A percentile compares a stretch with the other conserved stretches of the same genome.
These are phyloP conservation scores for Cryphonectria radicalis DNA, from an alignment of 2,329 filamentous ascomycete species.

Conservation along the genomic window DNA sequence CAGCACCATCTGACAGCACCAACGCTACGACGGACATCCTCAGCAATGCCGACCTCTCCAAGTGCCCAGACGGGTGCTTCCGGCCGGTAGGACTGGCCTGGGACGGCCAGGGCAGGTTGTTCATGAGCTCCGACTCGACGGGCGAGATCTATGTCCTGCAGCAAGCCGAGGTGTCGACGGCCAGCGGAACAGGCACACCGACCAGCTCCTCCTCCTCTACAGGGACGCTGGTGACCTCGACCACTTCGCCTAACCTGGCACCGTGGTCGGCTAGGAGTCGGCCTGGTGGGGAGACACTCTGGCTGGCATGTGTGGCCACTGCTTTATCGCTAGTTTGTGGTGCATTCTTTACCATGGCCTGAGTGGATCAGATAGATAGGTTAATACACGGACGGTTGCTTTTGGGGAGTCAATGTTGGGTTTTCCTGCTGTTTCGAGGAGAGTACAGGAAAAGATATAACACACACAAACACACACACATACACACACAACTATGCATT, in stretches of 20 bases:
- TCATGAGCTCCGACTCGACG: constrained; percentile 64
- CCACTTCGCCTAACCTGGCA: constrained; percentile 28
- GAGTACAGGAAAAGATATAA: not conserved
- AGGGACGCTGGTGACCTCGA: constrained; percentile 31
- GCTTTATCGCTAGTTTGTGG: constrained; percentile 32
- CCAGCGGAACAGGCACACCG: not conserved
- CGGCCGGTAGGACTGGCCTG: constrained; percentile 63
- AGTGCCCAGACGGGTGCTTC: constrained; percentile 63
- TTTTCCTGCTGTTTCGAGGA: not conserved
- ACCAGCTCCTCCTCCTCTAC: constrained; percentile 20
- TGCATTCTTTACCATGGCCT: constrained; percentile 29
- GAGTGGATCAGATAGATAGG: not conserved
- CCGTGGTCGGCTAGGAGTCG: constrained; percentile 26
- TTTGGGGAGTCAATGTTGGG: not conserved
- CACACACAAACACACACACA: not conserved
- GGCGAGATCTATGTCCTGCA: constrained; percentile 67
- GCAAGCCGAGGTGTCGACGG: constrained; percentile 30
- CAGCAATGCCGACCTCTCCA: constrained; percentile 54
- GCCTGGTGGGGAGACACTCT: constrained; percentile 20
- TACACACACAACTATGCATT: not conserved
- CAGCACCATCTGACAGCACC: constrained; percentile 45
- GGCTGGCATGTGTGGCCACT: constrained; percentile 30
- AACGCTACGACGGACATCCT: constrained; percentile 57
- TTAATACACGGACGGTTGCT: not conserved
- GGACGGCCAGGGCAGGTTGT: constrained; percentile 58